Conservation (phyloP, 768 basidiomycete genomes). For the Boletus eberwhitei region DNA sequence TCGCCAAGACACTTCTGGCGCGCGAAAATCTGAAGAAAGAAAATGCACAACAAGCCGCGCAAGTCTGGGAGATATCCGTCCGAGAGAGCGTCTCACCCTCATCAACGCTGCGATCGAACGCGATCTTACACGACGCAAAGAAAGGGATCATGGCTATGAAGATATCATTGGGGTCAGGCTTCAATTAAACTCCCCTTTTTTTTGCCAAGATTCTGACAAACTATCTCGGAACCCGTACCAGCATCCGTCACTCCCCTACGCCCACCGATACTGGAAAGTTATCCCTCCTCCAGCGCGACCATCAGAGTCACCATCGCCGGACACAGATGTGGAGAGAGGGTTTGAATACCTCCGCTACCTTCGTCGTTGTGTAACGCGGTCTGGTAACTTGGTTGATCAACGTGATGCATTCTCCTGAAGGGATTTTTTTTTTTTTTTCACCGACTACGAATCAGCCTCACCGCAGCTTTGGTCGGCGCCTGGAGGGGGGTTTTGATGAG, state of each 20-base stretch:
- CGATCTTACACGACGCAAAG: conserved; percentile 61
- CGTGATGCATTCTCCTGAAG: conserved; percentile 36
- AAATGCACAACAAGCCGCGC: conserved; percentile 43
- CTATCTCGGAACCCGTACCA: conserved; percentile 65
- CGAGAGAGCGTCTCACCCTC: conserved; percentile 59
- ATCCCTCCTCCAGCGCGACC: conserved; percentile 41
- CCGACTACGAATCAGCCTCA: conserved; percentile 4
- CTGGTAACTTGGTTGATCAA: conserved; percentile 79
- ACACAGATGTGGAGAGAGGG: conserved; percentile 19
- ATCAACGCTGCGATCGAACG: conserved; percentile 57
- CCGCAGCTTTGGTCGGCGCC: conserved; percentile 17
- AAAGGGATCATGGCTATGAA: conserved; percentile 80
- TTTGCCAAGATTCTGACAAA: conserved; percentile 1
- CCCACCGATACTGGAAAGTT: conserved; percentile 66
- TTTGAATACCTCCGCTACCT: conserved; percentile 34
- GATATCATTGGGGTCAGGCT: conserved; percentile 76
- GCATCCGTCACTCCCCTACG: conserved; percentile 50
- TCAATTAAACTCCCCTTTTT: not conserved
- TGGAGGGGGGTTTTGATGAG: conserved; percentile 26
- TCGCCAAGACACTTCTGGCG: conserved; percentile 63
- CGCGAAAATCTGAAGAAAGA: conserved; percentile 80
- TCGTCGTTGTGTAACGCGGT: conserved; percentile 78
- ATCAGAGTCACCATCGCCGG: conserved; percentile 31
- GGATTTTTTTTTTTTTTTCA: conserved; percentile 15
- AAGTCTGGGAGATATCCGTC: conserved; percentile 75